phyloP scores from a whole-genome alignment of 495 filamentous ascomycete species.

The Articulospora tetracladia region DNA sequence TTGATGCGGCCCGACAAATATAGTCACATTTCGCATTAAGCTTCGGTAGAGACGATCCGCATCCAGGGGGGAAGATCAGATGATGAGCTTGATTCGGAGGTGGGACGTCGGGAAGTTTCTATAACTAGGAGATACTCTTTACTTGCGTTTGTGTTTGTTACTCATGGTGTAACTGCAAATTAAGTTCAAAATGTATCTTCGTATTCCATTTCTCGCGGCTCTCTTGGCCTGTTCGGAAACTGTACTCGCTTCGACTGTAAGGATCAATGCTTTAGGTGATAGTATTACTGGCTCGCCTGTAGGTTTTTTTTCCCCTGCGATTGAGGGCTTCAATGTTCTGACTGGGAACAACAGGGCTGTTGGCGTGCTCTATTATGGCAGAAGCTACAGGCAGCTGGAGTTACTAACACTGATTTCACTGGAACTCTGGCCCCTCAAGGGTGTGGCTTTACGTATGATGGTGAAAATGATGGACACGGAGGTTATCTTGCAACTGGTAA shows the following conservation, averaged over 20 bases:
- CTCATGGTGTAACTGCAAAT: not conserved
- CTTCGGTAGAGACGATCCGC: too few species aligned
- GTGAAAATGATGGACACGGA: constrained; percentile 1
- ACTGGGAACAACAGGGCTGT: not conserved
- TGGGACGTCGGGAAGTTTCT: not conserved
- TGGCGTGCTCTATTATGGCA: not conserved
- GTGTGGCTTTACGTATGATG: not conserved
- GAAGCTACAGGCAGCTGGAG: not conserved
- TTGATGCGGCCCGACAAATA: not conserved
- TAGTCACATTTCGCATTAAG: not conserved
- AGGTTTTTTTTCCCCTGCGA: not conserved
- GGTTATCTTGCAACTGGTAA: not conserved
- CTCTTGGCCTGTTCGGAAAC: not conserved
- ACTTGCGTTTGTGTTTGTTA: not conserved
- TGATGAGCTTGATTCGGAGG: not conserved
- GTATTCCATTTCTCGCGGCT: constrained; percentile 1
- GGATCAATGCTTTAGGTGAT: not conserved
- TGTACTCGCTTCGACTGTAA: not conserved
- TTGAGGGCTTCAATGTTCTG: not conserved
- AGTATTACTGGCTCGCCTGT: not conserved
- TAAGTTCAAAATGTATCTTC: constrained; percentile 7
- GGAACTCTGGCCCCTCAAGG: not conserved
- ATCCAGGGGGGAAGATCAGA: too few species aligned
- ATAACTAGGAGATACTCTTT: not conserved
- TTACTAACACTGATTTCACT: not conserved